phyloP scores from a whole-genome alignment of 805 yeast species.

The Nakazawaea ishiwadae region DNA sequence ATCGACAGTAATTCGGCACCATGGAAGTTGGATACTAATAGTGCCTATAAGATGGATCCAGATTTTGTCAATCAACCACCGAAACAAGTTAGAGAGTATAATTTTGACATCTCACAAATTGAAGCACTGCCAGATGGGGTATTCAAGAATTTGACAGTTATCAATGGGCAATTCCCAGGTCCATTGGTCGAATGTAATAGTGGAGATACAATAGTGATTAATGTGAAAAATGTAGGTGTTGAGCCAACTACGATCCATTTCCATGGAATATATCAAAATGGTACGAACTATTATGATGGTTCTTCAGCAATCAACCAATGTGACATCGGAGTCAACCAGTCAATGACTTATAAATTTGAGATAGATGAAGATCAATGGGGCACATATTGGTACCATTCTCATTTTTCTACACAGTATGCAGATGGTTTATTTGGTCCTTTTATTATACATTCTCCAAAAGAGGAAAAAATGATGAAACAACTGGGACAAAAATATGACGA shows the following conservation, averaged over 20 bases:
- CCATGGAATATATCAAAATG: constrained; percentile 19
- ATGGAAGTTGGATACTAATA: constrained; percentile 25
- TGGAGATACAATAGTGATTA: constrained; percentile 18
- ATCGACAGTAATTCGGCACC: background rate
- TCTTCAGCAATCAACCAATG: constrained; percentile 19
- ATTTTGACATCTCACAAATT: constrained; percentile 1
- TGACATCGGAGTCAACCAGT: constrained; percentile 15
- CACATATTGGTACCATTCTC: constrained; percentile 23
- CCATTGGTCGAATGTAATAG: constrained; percentile 19
- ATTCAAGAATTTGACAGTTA: constrained; percentile 15
- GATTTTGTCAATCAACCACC: background rate
- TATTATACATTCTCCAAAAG: constrained; percentile 17
- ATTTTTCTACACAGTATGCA: constrained; percentile 19
- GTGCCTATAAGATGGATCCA: constrained; percentile 19
- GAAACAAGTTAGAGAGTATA: constrained; percentile 1
- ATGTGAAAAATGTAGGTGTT: constrained; percentile 14
- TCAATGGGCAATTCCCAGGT: constrained; percentile 20
- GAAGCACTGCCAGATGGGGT: constrained; percentile 12
- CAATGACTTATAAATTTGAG: constrained; percentile 16
- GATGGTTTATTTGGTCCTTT: constrained; percentile 22
- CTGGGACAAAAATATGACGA: constrained; percentile 35
- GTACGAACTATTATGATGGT: constrained; percentile 20
- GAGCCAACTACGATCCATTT: constrained; percentile 20
- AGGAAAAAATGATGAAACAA: constrained; percentile 15
- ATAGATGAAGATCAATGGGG: constrained; percentile 17